Base-by-base conservation (phyloP, 352 stramenopile species). In the Detonula confervacea region DNA sequence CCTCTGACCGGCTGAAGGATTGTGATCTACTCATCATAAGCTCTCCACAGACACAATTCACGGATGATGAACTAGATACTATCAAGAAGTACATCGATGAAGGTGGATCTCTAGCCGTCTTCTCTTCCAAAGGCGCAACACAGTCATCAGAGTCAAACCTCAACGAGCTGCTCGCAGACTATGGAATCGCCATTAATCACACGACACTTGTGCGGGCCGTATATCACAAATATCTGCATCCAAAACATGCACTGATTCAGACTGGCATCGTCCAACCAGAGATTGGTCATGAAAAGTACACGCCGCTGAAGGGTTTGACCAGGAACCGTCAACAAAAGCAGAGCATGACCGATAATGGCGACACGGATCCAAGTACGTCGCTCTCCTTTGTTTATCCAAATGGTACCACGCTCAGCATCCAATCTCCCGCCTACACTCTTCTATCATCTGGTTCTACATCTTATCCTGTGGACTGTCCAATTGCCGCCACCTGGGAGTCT, bases 191-290 rank as follows among this genome's bases (percentile, higher is more conserved):
- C 5, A 75, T 93, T 46, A 76, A 92, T 24, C 49, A 55, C 24
- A 95, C 98, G 70, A 91, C 88, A 14, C 95, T 98, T 2, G 95
- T 97, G 30, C 89, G 96, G 47, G 97, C 94, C 11, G 94, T 97
- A 24, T 98, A 98, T 80, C 95, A 98, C 89, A 98, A 98, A 82
- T 98, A 98, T 73, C 90, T 98, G 46, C 96, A 98, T 72, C 96
- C 96, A 0, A 98, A 98, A 72, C 96, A 98, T 80, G 96, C 96
- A 20, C 92, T 98, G 61, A 96, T 98, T 29, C 95, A 94, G 0
- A 97, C 96, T 63, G 96, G 96, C 55, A 91, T 98, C 39, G 89
- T 98, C 7, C 97, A 98, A 76, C 90, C 94, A 33, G 95, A 97
- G 73, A 93, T 98, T 60, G 93, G 92, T 7, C 59, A 78, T 39